phyloP scores from a whole-genome alignment of 768 basidiomycete species.

The Thelephora ganbajun region DNA sequence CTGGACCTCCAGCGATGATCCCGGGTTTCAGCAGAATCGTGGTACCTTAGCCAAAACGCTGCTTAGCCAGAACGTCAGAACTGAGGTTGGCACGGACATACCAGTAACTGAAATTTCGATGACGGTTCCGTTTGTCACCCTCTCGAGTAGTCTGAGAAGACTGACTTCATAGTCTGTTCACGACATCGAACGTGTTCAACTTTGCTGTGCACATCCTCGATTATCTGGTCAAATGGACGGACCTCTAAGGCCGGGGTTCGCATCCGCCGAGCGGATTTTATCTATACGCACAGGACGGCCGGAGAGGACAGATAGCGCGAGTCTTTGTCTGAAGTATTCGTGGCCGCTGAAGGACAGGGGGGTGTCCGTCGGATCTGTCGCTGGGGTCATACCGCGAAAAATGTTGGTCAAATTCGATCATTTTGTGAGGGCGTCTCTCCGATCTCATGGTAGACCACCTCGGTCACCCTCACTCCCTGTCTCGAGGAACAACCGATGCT shows the following conservation, averaged over 20 bases:
- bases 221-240: constrained; percentile 2
- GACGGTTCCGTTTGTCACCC: constrained; percentile 83
- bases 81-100: constrained; percentile 16
- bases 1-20: constrained; percentile 67
- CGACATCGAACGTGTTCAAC: not conserved
- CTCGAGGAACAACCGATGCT: no score
- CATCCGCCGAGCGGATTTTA: constrained; percentile 81
- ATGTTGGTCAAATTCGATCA: no score
- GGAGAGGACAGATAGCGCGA: constrained; percentile 82
- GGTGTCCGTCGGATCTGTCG: constrained; percentile 26
- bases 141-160: constrained; percentile 75
- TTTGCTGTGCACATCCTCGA: not conserved
- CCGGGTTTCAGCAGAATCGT: constrained; percentile 88
- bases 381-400: not conserved
- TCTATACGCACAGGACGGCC: constrained; percentile 77
- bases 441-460: no score
- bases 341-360: constrained; percentile 64
- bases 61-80: not conserved
- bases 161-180: constrained; percentile 81
- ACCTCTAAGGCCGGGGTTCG: constrained; percentile 93
- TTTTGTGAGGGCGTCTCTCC: no score
- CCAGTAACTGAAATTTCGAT: constrained; percentile 97
- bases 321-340: constrained; percentile 66
- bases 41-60: constrained; percentile 44
- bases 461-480: no score